Base-by-base conservation (phyloP, 306 rosid genomes). In the Ceratonia siliqua region DNA sequence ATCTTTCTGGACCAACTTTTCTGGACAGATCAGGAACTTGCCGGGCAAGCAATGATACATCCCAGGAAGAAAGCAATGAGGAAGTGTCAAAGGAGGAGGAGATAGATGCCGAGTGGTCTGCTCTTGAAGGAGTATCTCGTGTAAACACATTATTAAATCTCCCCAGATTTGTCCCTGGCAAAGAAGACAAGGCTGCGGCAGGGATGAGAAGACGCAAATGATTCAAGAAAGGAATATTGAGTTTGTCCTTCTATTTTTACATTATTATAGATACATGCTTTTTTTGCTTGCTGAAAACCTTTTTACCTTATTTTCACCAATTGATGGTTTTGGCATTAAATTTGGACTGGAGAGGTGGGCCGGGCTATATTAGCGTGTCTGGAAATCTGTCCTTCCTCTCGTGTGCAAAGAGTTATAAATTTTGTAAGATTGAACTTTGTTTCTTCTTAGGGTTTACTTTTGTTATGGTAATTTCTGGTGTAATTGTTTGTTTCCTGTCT, bases 91-190 rank as follows among this genome's bases (percentile, higher is more conserved):
- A 10, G 56, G 83, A 79, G 55, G 90, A 84, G 52, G 94, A 83
- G 66, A 65, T 75, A 38, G 80, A 87, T 38, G 75, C 72, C 2
- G 98, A 86, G 42, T 5, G n/a, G n/a, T n/a, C 96, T 70, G 99
- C 99, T 27, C 84, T 95, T 22, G 98, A 92, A 90, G 99, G 99
- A 21, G 99, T 95, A 36, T 86, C 99, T 13, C 96, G 99, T 5
- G 99, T 92, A 64, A 90, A 95, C 89, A 92, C 99, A n/a, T 66
- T 95, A 42, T 73, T 95, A 69, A 95, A 78, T 68, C 92, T 95
- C 64, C 99, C 99, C 0, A 95, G 99, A 80, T 95, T 87, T 70
- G 89, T 68, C 45, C 98, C 97, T n/a, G 91, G 85, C 32, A 88
- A 87, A 78, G 87, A 86, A 62, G 96, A 85, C 63, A 82, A 81